Conservation (phyloP, 768 basidiomycete species). For the Hygrocybe coccinea region DNA sequence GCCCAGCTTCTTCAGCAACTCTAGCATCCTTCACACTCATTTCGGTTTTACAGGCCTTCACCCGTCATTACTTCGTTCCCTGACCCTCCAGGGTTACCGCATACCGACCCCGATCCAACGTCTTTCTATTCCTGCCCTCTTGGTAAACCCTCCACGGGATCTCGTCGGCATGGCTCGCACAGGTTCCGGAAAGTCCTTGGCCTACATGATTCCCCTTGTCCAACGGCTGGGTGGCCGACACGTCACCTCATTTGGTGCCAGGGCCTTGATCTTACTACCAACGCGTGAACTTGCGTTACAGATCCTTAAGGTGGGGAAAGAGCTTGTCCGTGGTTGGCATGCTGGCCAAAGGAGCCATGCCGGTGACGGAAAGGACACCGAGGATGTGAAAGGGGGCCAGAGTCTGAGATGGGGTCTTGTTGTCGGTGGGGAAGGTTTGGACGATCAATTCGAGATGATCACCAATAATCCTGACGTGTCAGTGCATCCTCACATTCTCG, state of each 20-base stretch:
- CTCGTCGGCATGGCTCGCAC: conserved; percentile 98
- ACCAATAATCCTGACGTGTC: conserved; percentile 93
- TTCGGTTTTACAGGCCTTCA: conserved; percentile 56
- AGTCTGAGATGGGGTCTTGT: conserved; percentile 85
- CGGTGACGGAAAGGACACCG: conserved; percentile 58
- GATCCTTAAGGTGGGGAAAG: conserved; percentile 90
- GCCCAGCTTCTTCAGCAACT: conserved; percentile 23
- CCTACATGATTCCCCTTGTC: conserved; percentile 89
- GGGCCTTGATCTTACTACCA: conserved; percentile 85
- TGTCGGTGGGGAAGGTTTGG: conserved; percentile 92
- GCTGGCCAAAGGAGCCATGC: conserved; percentile 60
- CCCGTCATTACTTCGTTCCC: conserved; percentile 74
- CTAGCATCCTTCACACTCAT: conserved; percentile 1
- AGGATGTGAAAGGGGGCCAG: conserved; percentile 54
- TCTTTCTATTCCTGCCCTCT: conserved; percentile 77
- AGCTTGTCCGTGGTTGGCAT: conserved; percentile 80
- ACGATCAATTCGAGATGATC: conserved; percentile 96
- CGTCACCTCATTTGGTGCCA: conserved; percentile 71
- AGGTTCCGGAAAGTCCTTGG: conserved; percentile 95
- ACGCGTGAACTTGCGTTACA: conserved; percentile 93
- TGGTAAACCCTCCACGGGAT: conserved; percentile 81
- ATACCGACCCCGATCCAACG: conserved; percentile 97
- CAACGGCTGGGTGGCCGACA: conserved; percentile 82
- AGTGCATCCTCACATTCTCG: conserved; percentile 31
- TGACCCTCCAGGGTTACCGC: conserved; percentile 89